Conservation (phyloP, 345 rosid genomes). For the Kandelia obovata region DNA sequence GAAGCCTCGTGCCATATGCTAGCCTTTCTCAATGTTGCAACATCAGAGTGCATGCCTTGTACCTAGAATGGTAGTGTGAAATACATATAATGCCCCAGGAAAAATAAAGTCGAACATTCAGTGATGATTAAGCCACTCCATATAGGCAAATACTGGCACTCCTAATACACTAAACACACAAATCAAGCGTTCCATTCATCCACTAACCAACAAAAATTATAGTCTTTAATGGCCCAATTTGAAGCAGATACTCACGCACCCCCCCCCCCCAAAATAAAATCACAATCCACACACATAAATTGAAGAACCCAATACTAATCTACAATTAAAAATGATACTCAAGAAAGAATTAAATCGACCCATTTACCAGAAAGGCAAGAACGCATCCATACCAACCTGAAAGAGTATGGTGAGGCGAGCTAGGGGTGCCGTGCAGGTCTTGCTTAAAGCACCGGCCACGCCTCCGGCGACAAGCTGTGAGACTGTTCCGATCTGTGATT, state of each 20-base stretch:
- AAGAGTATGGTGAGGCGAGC: slow-evolving; percentile 36
- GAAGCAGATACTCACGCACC: too few relatives aligned
- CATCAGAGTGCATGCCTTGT: slow-evolving; percentile 91
- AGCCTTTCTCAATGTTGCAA: slow-evolving; percentile 56
- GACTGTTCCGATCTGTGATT: slow-evolving; percentile 28
- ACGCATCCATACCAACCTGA: slow-evolving; percentile 15
- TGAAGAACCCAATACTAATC: not conserved
- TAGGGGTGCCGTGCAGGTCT: slow-evolving; percentile 35
- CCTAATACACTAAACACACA: too few relatives aligned
- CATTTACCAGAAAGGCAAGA: not conserved
- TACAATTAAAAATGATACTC: not conserved
- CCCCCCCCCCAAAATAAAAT: too few relatives aligned
- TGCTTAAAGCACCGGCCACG: slow-evolving; percentile 31
- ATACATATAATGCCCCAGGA: not conserved
- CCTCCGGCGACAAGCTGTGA: slow-evolving; percentile 32
- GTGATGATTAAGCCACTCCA: not conserved
- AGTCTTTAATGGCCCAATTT: too few relatives aligned
- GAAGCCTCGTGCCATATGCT: slow-evolving; percentile 86
- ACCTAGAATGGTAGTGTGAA: slow-evolving; percentile 37
- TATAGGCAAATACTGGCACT: too few relatives aligned
- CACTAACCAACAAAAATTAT: too few relatives aligned
- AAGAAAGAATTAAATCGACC: not conserved
- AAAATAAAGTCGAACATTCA: not conserved
- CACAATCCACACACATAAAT: not conserved
- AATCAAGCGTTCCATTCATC: too few relatives aligned